A percentile compares a stretch with the other conserved stretches of the same genome.
phyloP scores from a whole-genome alignment of 176 grass and related monocot species.

The Poa pratensis region DNA sequence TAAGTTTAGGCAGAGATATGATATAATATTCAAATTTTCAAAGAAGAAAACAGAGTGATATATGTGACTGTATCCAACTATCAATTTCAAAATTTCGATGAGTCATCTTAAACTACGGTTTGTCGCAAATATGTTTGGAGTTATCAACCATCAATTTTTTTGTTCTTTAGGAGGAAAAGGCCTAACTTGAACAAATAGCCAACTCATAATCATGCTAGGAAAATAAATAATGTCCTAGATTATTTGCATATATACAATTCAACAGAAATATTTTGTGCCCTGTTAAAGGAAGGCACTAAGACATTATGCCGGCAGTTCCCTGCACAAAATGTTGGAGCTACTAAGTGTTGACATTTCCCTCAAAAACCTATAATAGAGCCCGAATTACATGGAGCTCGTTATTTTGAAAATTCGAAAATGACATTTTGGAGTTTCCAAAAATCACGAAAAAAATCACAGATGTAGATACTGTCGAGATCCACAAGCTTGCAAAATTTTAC shows the following conservation, averaged over 20 bases:
- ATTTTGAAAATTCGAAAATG: too few species aligned
- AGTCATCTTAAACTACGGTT: neutral
- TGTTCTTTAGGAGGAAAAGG: neutral
- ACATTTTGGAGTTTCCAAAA: too few species aligned
- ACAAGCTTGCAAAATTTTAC: too few species aligned
- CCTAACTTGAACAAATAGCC: neutral
- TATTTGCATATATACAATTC: neutral
- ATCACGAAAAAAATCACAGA: too few species aligned
- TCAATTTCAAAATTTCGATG: neutral
- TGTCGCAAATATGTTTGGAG: neutral
- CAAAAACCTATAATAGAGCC: too few species aligned
- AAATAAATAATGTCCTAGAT: neutral
- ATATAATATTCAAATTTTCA: neutral
- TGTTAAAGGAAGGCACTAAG: neutral
- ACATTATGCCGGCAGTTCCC: neutral
- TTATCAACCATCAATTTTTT: neutral
- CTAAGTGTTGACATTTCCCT: conserved; percentile 29
- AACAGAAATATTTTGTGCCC: neutral
- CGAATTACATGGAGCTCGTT: too few species aligned
- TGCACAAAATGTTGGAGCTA: too few species aligned
- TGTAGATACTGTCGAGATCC: too few species aligned
- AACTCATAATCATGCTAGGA: neutral
- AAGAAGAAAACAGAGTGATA: neutral
- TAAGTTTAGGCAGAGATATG: neutral
- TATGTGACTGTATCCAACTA: neutral